These are phyloP conservation scores for Chenopodium suecicum DNA, from an alignment of 148 eudicot species.

Conservation along the genomic window DNA sequence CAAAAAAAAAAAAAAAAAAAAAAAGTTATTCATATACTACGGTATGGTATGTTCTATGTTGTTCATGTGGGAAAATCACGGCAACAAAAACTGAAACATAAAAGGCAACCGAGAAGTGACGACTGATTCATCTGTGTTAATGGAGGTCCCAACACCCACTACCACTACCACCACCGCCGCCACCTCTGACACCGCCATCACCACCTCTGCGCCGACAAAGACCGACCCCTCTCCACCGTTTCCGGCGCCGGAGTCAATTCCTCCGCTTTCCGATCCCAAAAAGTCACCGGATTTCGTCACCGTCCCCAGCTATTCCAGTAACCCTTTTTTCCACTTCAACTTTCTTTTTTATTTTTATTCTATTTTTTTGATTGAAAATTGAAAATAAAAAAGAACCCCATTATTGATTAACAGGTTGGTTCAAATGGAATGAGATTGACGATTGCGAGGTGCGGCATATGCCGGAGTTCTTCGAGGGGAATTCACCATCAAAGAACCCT, in stretches of 20 bases:
- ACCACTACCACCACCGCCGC: neutral
- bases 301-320: conserved; percentile 83
- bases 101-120: no score
- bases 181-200: neutral
- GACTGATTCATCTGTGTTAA: no score
- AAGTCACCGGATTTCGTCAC: conserved; percentile 39
- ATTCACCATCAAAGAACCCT: conserved; percentile 69
- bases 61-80: no score
- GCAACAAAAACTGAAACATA: no score
- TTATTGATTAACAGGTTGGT: conserved; percentile 55
- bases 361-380: neutral
- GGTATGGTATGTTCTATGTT: no score
- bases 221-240: conserved; percentile 9
- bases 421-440: conserved; percentile 63
- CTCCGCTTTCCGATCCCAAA: conserved; percentile 23
- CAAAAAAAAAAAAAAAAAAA: no score
- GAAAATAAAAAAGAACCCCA: neutral
- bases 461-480: conserved; percentile 83
- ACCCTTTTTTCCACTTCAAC: conserved; percentile 14
- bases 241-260: neutral
- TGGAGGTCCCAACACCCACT: neutral
- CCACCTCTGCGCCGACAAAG: neutral
- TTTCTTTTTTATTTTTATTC: neutral
- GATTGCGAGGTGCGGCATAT: conserved; percentile 67
- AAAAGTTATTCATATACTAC: no score